Base-by-base conservation (phyloP, 2,329 filamentous ascomycete species). In the Pestalotiopsis sp. region DNA sequence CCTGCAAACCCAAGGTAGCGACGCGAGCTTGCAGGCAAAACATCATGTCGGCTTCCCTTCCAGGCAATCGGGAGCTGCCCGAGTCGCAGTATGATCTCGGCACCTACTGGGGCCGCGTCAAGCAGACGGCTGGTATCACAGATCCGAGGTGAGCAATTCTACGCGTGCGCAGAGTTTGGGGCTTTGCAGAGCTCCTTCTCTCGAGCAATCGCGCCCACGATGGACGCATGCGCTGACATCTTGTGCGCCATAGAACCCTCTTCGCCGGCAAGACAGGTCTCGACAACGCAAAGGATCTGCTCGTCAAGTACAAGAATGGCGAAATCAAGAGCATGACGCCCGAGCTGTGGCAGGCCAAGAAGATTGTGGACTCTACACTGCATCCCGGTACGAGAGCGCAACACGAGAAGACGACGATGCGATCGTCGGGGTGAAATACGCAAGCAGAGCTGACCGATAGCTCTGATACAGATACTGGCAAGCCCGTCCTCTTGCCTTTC, bases 81-180 rank as follows among this genome's bases (percentile, higher is more conserved):
- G 90, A 91, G 68, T 99, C 96, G 67, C 94, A 94, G 81, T 95
- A 97, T 88, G 93, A 99, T 79, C 87, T 99, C 77, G 89, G 83
- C 78, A 98, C 95, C 61, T 99, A 99, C 84, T 96, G 93, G 93
- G 96, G 96, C 73, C 91, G 96, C 69, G 96, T 98, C 77, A 90
- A 89, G 83, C 95, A 99, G 84, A 91, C 94, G 20, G 92, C 93
- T 70, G 91, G 95, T 76, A 90, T 99, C 76, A 92, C 95, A 79
- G 96, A 99, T 85, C 96, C 96, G 74, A 96, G 95, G 95, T 98
- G 86, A 90, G 93, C 81, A 70, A 27, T 20, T 31, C 17, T 27
- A n/a, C 25, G 11, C 5, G 20, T 17, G 45, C 45, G 45, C 45
- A 52, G 20, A n/a, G n/a, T 20, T 59, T 5, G 7, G 41, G 17